These are phyloP conservation scores for Suhomyces coccinellae DNA, from an alignment of 1,139 yeast genomes.

Conservation along the genomic window DNA sequence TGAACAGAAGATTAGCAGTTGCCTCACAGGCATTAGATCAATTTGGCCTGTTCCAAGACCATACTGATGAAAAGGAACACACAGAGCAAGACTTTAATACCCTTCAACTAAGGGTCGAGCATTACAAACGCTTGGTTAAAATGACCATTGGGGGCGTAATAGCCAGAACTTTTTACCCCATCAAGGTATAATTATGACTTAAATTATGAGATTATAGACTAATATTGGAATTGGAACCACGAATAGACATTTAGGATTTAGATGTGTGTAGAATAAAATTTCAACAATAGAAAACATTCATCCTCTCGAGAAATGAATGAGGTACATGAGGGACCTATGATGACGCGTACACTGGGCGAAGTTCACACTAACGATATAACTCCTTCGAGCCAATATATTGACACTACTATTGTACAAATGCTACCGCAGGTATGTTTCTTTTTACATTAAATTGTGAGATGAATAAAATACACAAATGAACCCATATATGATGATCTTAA, in stretches of 20 bases:
- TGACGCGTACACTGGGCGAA: too few species aligned
- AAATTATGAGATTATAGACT: background rate
- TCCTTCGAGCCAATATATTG: too few species aligned
- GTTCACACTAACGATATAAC: too few species aligned
- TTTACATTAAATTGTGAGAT: conserved; percentile 19
- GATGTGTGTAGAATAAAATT: too few species aligned
- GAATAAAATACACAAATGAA: conserved; percentile 22
- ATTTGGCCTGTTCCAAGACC: conserved; percentile 1
- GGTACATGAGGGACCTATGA: too few species aligned
- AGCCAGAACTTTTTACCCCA: conserved; percentile 12
- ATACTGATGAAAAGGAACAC: conserved; percentile 6
- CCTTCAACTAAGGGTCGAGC: conserved; percentile 9
- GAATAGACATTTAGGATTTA: background rate
- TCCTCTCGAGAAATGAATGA: too few species aligned
- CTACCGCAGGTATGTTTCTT: conserved; percentile 9
- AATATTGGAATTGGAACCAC: background rate
- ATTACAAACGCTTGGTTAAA: conserved; percentile 12
- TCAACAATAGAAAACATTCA: too few species aligned
- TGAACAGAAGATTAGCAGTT: conserved; percentile 15
- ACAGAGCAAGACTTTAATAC: conserved; percentile 1
- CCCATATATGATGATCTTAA: conserved; percentile 48
- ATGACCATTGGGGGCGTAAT: background rate
- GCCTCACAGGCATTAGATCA: conserved; percentile 4
- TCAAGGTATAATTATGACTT: conserved; percentile 7
- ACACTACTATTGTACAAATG: too few species aligned